Evolutionary conservation across 73 alveolate species (phyloP).

Genomic region (Tetrahymena malaccensis): DNA sequence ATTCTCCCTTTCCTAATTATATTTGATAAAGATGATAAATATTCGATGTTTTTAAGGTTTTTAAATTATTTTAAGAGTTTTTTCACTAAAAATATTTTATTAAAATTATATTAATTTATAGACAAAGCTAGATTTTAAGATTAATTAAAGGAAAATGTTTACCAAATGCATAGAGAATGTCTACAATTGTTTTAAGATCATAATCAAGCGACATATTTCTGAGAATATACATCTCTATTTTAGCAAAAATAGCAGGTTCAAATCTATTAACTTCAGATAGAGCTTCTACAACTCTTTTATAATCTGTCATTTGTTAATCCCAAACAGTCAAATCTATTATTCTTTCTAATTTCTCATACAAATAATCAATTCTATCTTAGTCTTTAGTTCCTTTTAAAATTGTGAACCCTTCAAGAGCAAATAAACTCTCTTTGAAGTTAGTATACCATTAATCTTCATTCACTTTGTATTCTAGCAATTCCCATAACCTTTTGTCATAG

Average conservation of each 20-base stretch:
- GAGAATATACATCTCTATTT: slow-evolving; percentile 26
- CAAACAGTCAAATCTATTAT: slow-evolving; percentile 27
- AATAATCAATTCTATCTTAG: slow-evolving; percentile 10
- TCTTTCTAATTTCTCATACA: slow-evolving; percentile 26
- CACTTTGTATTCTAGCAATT: slow-evolving; percentile 22
- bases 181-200: slow-evolving; percentile 6
- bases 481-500: slow-evolving; percentile 21
- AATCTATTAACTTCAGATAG: slow-evolving; percentile 31
- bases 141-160: no score
- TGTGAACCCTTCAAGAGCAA: slow-evolving; percentile 29
- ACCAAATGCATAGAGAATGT: slow-evolving; percentile 17
- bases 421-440: slow-evolving; percentile 29
- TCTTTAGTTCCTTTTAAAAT: not conserved
- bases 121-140: no score
- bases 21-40: no score
- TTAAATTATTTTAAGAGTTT: no score
- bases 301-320: slow-evolving; percentile 25
- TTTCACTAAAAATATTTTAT: no score
- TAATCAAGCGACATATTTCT: slow-evolving; percentile 28
- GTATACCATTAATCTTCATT: slow-evolving; percentile 35
- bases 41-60: no score
- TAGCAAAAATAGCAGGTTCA: slow-evolving; percentile 28
- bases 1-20: slow-evolving; percentile 17
- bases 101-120: no score
- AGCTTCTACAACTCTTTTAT: slow-evolving; percentile 9